These are phyloP conservation scores for Rhododendron ovatum DNA, from an alignment of 148 eudicot genomes.

Conservation along the genomic window DNA sequence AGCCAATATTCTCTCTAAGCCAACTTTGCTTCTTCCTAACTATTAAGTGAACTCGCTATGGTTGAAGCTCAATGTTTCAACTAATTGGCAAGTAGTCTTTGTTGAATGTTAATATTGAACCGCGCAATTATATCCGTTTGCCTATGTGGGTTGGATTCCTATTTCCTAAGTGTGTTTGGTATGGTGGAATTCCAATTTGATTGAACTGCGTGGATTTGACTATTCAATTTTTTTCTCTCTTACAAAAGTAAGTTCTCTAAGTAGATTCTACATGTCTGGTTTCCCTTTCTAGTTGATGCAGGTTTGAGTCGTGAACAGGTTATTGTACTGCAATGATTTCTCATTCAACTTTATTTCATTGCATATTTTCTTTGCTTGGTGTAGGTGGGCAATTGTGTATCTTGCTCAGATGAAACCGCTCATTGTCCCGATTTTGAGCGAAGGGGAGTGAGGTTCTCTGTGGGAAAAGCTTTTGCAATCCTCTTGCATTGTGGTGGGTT, in stretches of 20 bases:
- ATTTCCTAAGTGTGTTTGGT: background rate
- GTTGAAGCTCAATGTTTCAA: background rate
- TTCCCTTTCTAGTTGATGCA: background rate
- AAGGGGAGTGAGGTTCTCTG: conserved; percentile 13
- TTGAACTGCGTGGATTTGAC: background rate
- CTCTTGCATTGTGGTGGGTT: conserved; percentile 4
- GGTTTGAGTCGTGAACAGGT: background rate
- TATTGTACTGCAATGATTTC: background rate
- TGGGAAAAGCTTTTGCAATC: background rate
- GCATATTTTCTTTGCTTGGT: background rate
- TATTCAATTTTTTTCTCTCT: background rate
- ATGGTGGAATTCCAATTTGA: background rate
- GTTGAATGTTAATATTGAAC: background rate
- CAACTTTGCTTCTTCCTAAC: conserved; percentile 1
- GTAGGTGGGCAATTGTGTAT: conserved; percentile 28
- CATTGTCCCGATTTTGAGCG: conserved; percentile 24
- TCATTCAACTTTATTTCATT: background rate
- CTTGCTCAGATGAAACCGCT: conserved; percentile 29
- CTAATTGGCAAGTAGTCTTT: background rate
- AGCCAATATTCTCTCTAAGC: background rate
- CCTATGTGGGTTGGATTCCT: background rate
- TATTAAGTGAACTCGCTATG: background rate
- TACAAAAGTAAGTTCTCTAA: background rate
- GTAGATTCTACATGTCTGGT: background rate
- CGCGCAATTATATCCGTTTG: background rate